A percentile compares a stretch with the other conserved stretches of the same genome.
These are phyloP conservation scores for Monosporascus sp. DNA, from an alignment of 2,329 filamentous ascomycete genomes.

Conservation along the genomic window DNA sequence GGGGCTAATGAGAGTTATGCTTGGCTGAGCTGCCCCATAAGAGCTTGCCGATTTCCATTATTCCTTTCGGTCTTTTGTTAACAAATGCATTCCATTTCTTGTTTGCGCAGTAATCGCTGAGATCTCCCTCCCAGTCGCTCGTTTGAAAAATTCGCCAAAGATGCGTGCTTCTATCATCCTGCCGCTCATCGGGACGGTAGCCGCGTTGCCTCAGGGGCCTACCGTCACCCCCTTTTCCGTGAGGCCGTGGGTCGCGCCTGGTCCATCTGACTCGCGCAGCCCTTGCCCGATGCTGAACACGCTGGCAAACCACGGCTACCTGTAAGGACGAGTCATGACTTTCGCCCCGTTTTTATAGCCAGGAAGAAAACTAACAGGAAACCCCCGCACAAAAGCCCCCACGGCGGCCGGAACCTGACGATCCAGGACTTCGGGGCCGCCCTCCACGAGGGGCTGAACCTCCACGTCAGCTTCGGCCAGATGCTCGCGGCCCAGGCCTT, in stretches of 20 bases:
- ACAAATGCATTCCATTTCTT: no score
- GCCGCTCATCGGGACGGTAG: no score
- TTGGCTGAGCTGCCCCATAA: no score
- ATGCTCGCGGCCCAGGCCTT: neutral
- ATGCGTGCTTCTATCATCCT: no score
- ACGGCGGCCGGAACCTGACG: neutral
- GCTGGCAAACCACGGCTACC: conserved; percentile 17
- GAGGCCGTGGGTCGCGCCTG: conserved; percentile 11
- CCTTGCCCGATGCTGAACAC: conserved; percentile 18
- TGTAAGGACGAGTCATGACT: conserved; percentile 5
- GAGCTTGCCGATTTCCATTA: no score
- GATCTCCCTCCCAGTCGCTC: no score
- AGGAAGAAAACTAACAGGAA: neutral
- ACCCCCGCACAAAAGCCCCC: neutral
- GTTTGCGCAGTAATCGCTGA: no score
- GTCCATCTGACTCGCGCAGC: conserved; percentile 12
- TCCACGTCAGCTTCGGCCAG: neutral
- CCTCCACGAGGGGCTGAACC: neutral
- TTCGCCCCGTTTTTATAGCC: neutral
- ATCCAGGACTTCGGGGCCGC: neutral
- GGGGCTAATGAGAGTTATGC: no score
- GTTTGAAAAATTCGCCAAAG: no score
- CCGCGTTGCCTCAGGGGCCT: no score
- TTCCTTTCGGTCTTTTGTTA: no score
- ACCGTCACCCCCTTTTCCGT: neutral